Conservation (phyloP, 176 grass and related monocot genomes). For the Elymus sibiricus region DNA sequence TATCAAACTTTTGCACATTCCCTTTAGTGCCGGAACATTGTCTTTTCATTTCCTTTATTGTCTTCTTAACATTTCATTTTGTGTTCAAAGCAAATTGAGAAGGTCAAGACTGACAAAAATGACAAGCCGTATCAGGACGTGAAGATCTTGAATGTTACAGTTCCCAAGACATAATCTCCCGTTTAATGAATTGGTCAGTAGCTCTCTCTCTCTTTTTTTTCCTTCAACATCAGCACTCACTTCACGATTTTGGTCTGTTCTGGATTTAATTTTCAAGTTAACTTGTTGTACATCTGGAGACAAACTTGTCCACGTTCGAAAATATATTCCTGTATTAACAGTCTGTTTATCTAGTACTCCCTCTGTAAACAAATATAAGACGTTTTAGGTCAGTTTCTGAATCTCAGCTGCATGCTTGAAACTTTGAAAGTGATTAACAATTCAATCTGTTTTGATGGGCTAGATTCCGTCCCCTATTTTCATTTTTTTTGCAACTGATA, state of each 20-base stretch:
- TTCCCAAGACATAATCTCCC: constrained; percentile 63
- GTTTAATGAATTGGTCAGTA: constrained; percentile 8
- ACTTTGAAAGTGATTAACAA: neutral
- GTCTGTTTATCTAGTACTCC: neutral
- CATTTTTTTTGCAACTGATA: neutral
- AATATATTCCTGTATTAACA: neutral
- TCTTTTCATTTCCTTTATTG: neutral
- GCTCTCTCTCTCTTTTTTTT: neutral
- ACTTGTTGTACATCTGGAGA: neutral
- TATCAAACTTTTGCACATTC: constrained; percentile 9
- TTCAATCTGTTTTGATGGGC: neutral
- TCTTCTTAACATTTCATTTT: constrained; percentile 30
- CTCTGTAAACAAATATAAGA: no score
- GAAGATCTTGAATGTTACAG: constrained; percentile 98
- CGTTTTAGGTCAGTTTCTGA: neutral
- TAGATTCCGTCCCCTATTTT: neutral
- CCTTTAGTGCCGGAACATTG: neutral
- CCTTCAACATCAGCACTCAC: neutral
- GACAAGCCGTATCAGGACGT: constrained; percentile 98
- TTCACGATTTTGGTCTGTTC: neutral
- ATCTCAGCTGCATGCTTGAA: neutral
- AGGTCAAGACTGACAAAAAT: constrained; percentile 93
- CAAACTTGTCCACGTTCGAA: neutral
- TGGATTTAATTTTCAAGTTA: neutral
- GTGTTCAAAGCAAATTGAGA: constrained; percentile 76